Percentiles rank a stretch among this genome's conserved stretches.
These are phyloP conservation scores for Balamuthia mandrillaris DNA, from an alignment of 208 protist genomes.

Conservation along the genomic window DNA sequence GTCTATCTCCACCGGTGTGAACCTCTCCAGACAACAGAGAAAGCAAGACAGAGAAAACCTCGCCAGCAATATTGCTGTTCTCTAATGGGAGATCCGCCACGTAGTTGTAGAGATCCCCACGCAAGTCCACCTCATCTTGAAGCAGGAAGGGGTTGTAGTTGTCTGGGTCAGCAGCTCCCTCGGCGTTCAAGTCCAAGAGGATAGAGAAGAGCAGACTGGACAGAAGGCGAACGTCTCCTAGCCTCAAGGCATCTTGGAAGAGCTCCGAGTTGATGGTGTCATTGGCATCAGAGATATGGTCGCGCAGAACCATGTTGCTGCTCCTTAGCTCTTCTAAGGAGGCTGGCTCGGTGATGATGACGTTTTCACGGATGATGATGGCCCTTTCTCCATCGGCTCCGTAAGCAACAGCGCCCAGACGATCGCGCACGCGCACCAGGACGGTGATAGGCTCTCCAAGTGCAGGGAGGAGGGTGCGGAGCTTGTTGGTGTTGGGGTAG, in stretches of 20 bases:
- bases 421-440: not conserved
- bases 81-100: too few species aligned
- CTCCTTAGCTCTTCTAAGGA: not conserved
- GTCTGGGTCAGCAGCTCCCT: too few species aligned
- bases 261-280: not conserved
- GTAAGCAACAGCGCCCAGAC: not conserved
- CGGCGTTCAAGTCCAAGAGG: not conserved
- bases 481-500: too few species aligned
- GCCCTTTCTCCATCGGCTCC: not conserved
- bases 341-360: not conserved
- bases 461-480: not conserved
- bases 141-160: too few species aligned
- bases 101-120: too few species aligned
- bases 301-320: not conserved
- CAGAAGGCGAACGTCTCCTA: not conserved
- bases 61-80: too few species aligned
- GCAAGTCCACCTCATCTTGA: too few species aligned
- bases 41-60: too few species aligned
- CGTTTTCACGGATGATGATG: too few species aligned
- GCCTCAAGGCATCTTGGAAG: too few species aligned
- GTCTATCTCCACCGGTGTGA: too few species aligned
- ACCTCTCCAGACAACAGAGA: too few species aligned
- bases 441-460: not conserved
- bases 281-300: not conserved
- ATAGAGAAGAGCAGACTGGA: not conserved